Evolutionary conservation across 345 rosid genomes (phyloP), one percentile per base, ranked within the genome.

Genomic region (Odontarrhena argentea): DNA sequence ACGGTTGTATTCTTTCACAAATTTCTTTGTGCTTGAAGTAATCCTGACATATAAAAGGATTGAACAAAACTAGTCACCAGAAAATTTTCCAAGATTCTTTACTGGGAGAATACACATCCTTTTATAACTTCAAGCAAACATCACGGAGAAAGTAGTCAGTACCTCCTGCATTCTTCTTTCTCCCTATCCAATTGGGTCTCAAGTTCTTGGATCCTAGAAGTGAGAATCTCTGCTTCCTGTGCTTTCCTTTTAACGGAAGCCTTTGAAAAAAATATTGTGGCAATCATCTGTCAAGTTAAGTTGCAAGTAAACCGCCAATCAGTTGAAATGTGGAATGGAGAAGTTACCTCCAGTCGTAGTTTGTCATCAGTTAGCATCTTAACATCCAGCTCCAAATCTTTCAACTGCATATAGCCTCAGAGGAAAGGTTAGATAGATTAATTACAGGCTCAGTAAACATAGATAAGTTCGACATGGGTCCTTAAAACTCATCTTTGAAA

Each of bases 91-190:
- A 38, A 61, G 54, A 12, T 1, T 45, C 35, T 28, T 12, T 38
- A 47, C 58, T 14, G 25, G 25, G 32, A 34, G 8, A 56, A 55
- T 44, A 45, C 7, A 5, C 40, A 38, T 50, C 40, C 24, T 8
- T 47, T 44, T 18, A 5, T 36, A 49, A 35, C 45, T 36, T 49
- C 54, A 63, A 15, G 48, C 60, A 74, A 50, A 15, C 18, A 44
- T 48, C 26, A 59, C 18, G 40, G 41, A 64, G 45, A 40, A 46
- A 46, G 24, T 15, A 70, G 26, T 35, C 49, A 68, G 70, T 69
- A 91, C 99, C 95, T 87, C 74, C 76, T 81, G 67, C 80, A 85
- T 36, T 87, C 91, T 46, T 88, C 92, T 82, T 77, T 87, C 82
- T 91, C 97, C 57, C 73, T 78, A 56, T 81, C 77, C 54, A 94